These are phyloP conservation scores for Pseudohyphozyma bogoriensis DNA, from an alignment of 768 basidiomycete genomes.

Conservation along the genomic window DNA sequence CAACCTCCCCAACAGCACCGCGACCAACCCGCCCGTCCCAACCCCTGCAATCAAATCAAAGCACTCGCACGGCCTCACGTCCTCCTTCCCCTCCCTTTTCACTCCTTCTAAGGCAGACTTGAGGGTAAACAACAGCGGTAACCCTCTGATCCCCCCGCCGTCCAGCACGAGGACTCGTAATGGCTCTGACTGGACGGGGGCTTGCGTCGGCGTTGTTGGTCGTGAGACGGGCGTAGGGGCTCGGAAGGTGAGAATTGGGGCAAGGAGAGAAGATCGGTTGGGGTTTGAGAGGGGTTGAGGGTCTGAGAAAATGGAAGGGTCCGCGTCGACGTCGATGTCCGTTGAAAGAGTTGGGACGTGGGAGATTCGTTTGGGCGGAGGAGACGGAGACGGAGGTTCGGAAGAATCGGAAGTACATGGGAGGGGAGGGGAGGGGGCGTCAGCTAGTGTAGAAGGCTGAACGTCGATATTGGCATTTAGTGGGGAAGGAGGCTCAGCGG, in stretches of 20 bases:
- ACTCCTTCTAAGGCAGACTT: not conserved
- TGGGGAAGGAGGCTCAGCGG: not conserved
- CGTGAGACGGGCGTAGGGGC: not conserved
- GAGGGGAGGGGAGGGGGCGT: not conserved
- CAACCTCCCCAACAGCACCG: constrained; percentile 13
- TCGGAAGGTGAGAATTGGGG: not conserved
- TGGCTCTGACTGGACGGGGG: not conserved
- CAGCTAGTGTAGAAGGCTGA: not conserved
- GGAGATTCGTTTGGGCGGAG: not conserved
- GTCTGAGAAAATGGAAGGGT: not conserved
- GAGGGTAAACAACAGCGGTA: constrained; percentile 18
- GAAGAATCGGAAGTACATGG: too few species aligned
- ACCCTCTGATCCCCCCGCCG: constrained; percentile 16
- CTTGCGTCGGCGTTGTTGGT: not conserved
- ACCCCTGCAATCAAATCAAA: constrained; percentile 20
- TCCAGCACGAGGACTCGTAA: constrained; percentile 21
- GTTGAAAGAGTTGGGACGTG: not conserved
- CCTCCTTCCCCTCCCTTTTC: too few species aligned
- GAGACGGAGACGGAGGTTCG: not conserved
- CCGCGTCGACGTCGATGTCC: not conserved
- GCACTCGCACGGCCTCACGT: constrained; percentile 2
- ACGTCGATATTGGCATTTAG: not conserved
- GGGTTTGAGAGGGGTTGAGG: not conserved
- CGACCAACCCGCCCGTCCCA: constrained; percentile 8
- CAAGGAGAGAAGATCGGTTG: not conserved